Base-by-base conservation (phyloP, 2,329 filamentous ascomycete genomes). In the Lecanicillium sp. region DNA sequence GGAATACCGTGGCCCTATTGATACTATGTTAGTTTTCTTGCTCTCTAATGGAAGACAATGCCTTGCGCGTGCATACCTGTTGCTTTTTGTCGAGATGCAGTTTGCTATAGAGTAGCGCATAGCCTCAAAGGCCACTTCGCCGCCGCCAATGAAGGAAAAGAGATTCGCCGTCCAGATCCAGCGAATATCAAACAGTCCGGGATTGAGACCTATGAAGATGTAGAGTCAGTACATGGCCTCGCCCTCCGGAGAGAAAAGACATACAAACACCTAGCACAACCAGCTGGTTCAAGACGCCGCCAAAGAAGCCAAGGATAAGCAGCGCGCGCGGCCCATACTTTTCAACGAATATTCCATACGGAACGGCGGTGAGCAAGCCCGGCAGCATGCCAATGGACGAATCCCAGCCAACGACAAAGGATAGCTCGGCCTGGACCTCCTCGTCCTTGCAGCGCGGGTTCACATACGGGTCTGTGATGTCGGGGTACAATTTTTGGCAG, bases 181-280 rank as follows among this genome's bases (percentile, higher is more conserved):
- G 13, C 32, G 11, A 4, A 22, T 30, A 8, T 41, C 27, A 32
- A 41, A 41, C 3, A 41, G 19, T 11, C 33, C 22, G 2, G 39
- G 39, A n/a, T 41, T 41, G 6, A n/a, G 14, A 6, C 12, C 29
- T 27, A 22, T 9, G 10, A 15, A 29, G 5, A 9, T 8, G 6
- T n/a, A 9, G 6, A 14, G 14, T 15, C n/a, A 30, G 12, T 13
- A 5, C 29, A 30, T 5, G n/a, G 6, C 11, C 29, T 5, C 5
- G 29, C 29, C n/a, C 6, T 25, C 6, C 22, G 22, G 22, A 8
- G 12, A 15, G 32, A 22, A 12, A 12, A n/a, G n/a, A 34, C 11
- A 4, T n/a, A 34, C 10, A 19, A 15, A 18, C 13, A 10, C n/a
- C n/a, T 10, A 34, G 20, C 10, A n/a, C 32, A 14, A 11, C 40